Base-by-base conservation (phyloP, 805 yeast species). In the Suhomyces xylopsoci region DNA sequence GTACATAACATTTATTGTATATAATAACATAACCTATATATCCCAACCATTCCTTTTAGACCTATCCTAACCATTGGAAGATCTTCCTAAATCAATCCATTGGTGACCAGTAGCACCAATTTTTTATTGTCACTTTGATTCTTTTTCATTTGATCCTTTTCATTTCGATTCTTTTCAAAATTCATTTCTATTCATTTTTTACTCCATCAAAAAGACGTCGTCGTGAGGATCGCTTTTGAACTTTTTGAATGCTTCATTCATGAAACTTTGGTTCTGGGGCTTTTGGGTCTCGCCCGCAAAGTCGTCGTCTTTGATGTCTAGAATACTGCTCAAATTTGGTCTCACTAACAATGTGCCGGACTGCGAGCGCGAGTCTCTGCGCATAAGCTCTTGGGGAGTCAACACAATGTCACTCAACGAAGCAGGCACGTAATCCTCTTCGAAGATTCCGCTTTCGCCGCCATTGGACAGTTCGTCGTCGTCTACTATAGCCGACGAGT, bases 371-470 rank as follows among this genome's bases (percentile, higher is more conserved):
- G 91, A 84, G 55, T 90, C 82, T 45, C 97, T 77, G 59, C 85
- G 74, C 54, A 70, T 71, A 19, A 87, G 68, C 64, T 91, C 97
- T 58, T 83, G 88, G 0, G 96, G 96, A 0, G 96, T 89, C 47
- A 92, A 71, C 17, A 75, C 72, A 48, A 90, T 72, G 58, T 90
- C 96, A n/a, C 85, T 81, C 38, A 91, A 70, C 26, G 92, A 82
- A 5, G 86, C 83, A 1, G 97, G 97, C 3, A 91, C 87, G 59
- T 83, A 87, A 63, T 88, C 96, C 58, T 88, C 92, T 46, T 81
- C 88, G 63, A 71, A 80, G 6, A 77, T 56, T 8, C 52, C 61
- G 20, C 42, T 47, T 14, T 53, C 62, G 14, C 49, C 47, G 5
- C 65, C 77, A 1, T 58, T 58, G 25, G 49, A 34, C 12, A 45